These are phyloP conservation scores for Suhomyces terraborum DNA, from an alignment of 1,139 yeast species.

Conservation along the genomic window DNA sequence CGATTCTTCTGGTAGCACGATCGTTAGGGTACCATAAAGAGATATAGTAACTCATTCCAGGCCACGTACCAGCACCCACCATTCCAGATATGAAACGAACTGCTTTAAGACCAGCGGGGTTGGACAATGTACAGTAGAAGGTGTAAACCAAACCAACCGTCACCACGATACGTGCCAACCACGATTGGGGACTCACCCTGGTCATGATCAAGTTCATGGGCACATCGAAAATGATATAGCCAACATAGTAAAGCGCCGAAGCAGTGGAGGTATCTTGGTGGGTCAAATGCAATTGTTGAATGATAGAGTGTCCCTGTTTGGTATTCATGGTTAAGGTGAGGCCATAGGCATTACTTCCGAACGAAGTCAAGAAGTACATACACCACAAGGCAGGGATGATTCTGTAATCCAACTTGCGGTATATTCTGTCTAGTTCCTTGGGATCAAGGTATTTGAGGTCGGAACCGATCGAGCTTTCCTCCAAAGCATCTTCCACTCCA, in stretches of 20 bases:
- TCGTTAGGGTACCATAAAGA: constrained; percentile 86
- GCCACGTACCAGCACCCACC: constrained; percentile 93
- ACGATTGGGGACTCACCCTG: constrained; percentile 77
- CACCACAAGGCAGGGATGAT: constrained; percentile 86
- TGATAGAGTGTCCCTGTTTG: constrained; percentile 61
- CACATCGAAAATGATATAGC: constrained; percentile 78
- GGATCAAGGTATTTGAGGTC: constrained; percentile 9
- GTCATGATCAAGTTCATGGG: constrained; percentile 90
- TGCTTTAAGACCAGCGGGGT: constrained; percentile 65
- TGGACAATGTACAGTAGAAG: constrained; percentile 63
- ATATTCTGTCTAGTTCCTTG: constrained; percentile 56
- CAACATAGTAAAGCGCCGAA: constrained; percentile 80
- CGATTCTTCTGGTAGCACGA: constrained; percentile 75
- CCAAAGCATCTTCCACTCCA: constrained; percentile 9
- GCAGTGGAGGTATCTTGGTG: constrained; percentile 70
- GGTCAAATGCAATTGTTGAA: constrained; percentile 52
- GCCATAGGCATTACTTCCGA: constrained; percentile 78
- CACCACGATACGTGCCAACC: constrained; percentile 79
- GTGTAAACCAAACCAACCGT: constrained; percentile 77
- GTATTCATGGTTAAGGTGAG: constrained; percentile 80
- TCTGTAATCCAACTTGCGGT: constrained; percentile 65
- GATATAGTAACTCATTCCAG: constrained; percentile 84
- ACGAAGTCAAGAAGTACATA: constrained; percentile 75
- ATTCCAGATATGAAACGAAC: constrained; percentile 74
- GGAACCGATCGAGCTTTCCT: constrained; percentile 9